Conservation (phyloP, 305 asterid species). For the Rubia balearica region DNA sequence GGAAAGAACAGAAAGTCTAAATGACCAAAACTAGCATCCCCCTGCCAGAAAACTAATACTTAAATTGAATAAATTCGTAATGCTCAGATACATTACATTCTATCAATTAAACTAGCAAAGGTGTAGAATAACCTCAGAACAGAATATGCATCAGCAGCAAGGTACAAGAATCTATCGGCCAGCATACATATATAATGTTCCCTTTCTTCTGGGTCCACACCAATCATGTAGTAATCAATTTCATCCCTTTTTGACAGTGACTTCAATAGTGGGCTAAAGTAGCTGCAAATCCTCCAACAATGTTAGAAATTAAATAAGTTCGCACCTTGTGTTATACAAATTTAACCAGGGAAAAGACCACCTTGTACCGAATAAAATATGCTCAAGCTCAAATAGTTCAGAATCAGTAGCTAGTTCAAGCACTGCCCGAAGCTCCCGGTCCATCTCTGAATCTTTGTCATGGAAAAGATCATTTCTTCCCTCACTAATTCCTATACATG, state of each 20-base stretch:
- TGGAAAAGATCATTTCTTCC: neutral
- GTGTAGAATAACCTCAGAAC: conserved; percentile 60
- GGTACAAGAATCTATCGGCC: conserved; percentile 83
- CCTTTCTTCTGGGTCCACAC: conserved; percentile 76
- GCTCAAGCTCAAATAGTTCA: conserved; percentile 73
- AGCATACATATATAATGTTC: conserved; percentile 67
- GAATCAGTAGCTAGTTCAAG: conserved; percentile 87
- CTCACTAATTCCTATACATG: conserved; percentile 3
- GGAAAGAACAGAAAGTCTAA: neutral
- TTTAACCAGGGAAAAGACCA: conserved; percentile 18
- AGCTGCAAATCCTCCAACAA: conserved; percentile 42
- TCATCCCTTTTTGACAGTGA: conserved; percentile 56
- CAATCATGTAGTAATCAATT: conserved; percentile 57
- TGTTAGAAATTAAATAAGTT: neutral
- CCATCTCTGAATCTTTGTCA: conserved; percentile 2
- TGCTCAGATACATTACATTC: neutral
- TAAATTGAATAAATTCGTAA: neutral
- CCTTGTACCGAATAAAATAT: conserved; percentile 89
- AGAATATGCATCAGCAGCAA: conserved; percentile 96
- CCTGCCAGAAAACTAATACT: neutral
- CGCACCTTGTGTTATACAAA: neutral
- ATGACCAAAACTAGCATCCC: neutral
- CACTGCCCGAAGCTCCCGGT: conserved; percentile 69
- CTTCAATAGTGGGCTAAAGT: conserved; percentile 90
- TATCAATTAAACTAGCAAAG: conserved; percentile 11